Evolutionary conservation across 352 stramenopile species (phyloP), one percentile per base, ranked within the genome.

Genomic region (Phytophthora lateralis): DNA sequence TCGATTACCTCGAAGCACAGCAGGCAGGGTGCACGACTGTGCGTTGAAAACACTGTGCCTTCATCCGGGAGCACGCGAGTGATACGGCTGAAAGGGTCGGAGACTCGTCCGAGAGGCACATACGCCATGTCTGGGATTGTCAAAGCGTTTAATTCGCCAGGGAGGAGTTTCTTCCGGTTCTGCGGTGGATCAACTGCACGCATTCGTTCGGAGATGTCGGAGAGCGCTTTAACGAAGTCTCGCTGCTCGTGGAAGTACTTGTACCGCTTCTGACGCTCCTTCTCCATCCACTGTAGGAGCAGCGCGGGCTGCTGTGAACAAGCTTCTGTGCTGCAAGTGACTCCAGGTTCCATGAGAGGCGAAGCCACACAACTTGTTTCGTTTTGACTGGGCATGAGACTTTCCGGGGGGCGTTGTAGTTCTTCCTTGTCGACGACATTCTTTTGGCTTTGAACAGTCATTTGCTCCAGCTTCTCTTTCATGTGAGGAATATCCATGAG

Each of bases 11-110:
- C 84, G 44, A 93, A 93, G 55, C 80, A 91, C 12, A 93, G 51
- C 56, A 93, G 54, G 38, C 82, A 90, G 4, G 84, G 84, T 0
- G 84, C 82, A 21, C 84, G 75, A 27, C 80, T 90, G 54, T 91
- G 82, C 1, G 84, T 93, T n/a, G 82, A 91, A 46, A 93, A 93
- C 0, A 93, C 84, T 3, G 80, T 91, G 6, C 84, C 82, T 83
- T 93, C 84, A 12, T 90, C 69, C 18, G 68, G 60, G 0, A 91
- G 69, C 8, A 93, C 82, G 14, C 84, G 78, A 0, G 77, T 79
- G 24, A 93, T 88, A 6, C 82, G 73, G 35, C 74, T 82, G 42
- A 89, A 93, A 2, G 76, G 73, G 51, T 93, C 84, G 0, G 84
- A 88, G 4, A 89, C 82, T 14, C 81, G 80, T 18, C 84, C 82